These are phyloP conservation scores for Cladorrhinum sp. DNA, from an alignment of 2,329 filamentous ascomycete genomes.

Conservation along the genomic window DNA sequence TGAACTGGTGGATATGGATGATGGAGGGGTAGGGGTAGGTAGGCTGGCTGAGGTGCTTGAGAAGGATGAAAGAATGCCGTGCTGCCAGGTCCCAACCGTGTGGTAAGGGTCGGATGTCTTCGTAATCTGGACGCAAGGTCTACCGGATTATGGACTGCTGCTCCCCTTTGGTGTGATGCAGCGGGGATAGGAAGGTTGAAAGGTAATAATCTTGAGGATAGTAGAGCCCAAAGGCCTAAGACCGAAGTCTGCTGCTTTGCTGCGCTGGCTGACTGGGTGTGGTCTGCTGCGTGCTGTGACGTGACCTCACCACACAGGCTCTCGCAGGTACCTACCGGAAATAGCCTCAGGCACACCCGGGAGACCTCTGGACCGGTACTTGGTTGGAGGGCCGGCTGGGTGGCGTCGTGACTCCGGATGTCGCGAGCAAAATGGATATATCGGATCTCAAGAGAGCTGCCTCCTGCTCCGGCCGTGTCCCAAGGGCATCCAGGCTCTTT, in stretches of 20 bases:
- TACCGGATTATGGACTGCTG: not conserved
- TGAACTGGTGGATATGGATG: not conserved
- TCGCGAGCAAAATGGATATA: not conserved
- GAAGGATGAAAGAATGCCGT: not conserved
- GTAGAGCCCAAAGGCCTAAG: slow-evolving; percentile 13
- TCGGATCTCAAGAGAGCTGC: slow-evolving; percentile 5
- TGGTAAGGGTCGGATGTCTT: not conserved
- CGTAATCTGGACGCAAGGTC: slow-evolving; percentile 10
- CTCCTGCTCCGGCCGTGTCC: not conserved
- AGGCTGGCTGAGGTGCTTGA: not conserved
- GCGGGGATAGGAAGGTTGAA: slow-evolving; percentile 2
- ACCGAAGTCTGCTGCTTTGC: slow-evolving; percentile 13
- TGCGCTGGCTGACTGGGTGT: not conserved
- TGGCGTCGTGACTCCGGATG: slow-evolving; percentile 2
- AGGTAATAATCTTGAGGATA: slow-evolving; percentile 12
- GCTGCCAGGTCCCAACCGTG: not conserved
- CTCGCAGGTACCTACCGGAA: slow-evolving; percentile 18
- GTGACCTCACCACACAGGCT: slow-evolving; percentile 16
- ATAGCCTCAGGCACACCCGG: slow-evolving; percentile 21
- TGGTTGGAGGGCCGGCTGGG: slow-evolving; percentile 1
- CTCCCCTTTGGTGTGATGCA: slow-evolving; percentile 26
- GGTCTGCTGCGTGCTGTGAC: slow-evolving; percentile 19
- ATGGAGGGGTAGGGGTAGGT: not conserved
- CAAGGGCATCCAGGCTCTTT: not conserved
- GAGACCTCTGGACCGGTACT: not conserved